Evolutionary conservation across 2,329 filamentous ascomycete genomes (phyloP).

Genomic region (Sphaerulina populicola): DNA sequence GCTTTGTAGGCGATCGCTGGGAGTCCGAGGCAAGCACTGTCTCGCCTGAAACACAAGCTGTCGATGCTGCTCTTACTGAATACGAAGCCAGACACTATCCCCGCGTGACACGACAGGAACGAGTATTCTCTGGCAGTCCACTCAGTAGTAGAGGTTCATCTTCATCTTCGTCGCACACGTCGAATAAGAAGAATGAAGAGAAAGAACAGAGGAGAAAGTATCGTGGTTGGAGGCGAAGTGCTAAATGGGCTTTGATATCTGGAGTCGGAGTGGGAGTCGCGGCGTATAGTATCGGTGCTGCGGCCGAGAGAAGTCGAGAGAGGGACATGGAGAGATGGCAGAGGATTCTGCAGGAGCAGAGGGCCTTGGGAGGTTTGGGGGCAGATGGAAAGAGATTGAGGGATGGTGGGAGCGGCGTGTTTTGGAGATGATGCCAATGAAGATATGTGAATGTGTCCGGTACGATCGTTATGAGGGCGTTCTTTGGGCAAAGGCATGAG

Average conservation of each 20-base stretch:
- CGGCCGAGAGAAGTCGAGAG: slow-evolving; percentile 40
- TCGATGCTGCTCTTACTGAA: slow-evolving; percentile 15
- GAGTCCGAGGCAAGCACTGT: slow-evolving; percentile 40
- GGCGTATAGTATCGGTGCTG: slow-evolving; percentile 51
- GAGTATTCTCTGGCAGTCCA: slow-evolving; percentile 41
- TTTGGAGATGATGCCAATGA: slow-evolving; percentile 2
- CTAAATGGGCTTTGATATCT: slow-evolving; percentile 43
- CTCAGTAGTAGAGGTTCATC: slow-evolving; percentile 28
- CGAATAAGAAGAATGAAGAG: slow-evolving; percentile 4
- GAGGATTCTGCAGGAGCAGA: slow-evolving; percentile 18
- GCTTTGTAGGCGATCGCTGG: slow-evolving; percentile 43
- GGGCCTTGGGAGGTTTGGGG: neutral
- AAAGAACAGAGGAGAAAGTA: slow-evolving; percentile 12
- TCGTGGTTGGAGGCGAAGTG: slow-evolving; percentile 30
- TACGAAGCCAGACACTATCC: slow-evolving; percentile 38
- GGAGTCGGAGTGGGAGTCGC: slow-evolving; percentile 49
- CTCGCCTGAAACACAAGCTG: slow-evolving; percentile 20
- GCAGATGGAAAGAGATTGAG: slow-evolving; percentile 5
- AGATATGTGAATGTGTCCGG: neutral
- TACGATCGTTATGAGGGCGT: neutral
- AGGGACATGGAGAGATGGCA: slow-evolving; percentile 22
- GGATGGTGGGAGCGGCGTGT: neutral
- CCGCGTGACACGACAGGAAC: slow-evolving; percentile 41
- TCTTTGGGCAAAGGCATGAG: neutral
- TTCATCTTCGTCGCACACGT: slow-evolving; percentile 21